These are phyloP conservation scores for Spathaspora girioi DNA, from an alignment of 805 yeast genomes.

Conservation along the genomic window DNA sequence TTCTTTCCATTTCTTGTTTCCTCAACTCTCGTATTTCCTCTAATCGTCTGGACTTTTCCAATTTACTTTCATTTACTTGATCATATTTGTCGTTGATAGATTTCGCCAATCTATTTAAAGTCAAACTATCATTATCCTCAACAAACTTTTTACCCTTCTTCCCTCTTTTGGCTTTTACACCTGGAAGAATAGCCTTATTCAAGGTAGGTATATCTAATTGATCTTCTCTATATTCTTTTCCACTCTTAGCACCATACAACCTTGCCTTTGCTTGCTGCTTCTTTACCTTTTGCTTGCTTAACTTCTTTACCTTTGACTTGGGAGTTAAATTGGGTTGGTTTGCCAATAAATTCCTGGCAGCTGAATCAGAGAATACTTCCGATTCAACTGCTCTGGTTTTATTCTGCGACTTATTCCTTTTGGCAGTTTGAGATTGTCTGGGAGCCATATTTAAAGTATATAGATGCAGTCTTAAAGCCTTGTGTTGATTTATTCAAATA, in stretches of 20 bases:
- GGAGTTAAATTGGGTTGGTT: constrained; percentile 58
- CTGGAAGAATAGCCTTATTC: constrained; percentile 83
- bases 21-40: constrained; percentile 88
- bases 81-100: constrained; percentile 82
- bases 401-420: constrained; percentile 51
- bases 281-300: constrained; percentile 51
- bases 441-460: constrained; percentile 41
- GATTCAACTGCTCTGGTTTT: constrained; percentile 55
- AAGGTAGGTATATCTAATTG: constrained; percentile 77
- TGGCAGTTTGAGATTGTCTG: constrained; percentile 57
- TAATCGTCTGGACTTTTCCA: constrained; percentile 83
- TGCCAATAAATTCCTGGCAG: constrained; percentile 65
- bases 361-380: constrained; percentile 61
- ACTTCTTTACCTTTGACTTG: constrained; percentile 49
- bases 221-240: constrained; percentile 64
- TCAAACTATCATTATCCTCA: constrained; percentile 60
- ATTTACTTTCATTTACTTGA: constrained; percentile 74
- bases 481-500: not conserved
- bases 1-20: constrained; percentile 81
- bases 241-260: constrained; percentile 62
- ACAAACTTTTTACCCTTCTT: constrained; percentile 85
- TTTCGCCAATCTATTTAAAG: constrained; percentile 66
- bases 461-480: not conserved
- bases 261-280: constrained; percentile 63
- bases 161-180: constrained; percentile 70